phyloP scores from a whole-genome alignment of 2,329 filamentous ascomycete species.

The Tolypocladium amazonense region DNA sequence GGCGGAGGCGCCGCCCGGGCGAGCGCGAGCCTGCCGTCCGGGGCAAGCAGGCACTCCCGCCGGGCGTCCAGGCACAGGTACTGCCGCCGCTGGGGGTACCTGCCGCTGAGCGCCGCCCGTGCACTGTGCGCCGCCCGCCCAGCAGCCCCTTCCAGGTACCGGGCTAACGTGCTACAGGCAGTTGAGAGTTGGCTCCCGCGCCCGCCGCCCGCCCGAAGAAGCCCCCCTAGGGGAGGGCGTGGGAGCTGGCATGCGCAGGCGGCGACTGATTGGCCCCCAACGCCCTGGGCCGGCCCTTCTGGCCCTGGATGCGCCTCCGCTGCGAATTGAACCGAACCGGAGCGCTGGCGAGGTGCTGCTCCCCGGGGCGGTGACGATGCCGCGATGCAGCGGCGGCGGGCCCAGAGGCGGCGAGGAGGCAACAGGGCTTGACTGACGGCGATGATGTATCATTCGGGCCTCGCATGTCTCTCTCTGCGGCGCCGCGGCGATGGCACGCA shows the following conservation, averaged over 20 bases:
- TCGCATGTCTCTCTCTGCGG: not conserved
- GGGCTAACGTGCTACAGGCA: not conserved
- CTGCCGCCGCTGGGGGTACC: not conserved
- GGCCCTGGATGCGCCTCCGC: not conserved
- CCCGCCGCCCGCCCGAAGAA: not conserved
- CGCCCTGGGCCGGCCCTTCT: not conserved
- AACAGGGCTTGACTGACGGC: not conserved
- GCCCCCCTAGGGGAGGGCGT: no score
- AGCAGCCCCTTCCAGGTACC: not conserved
- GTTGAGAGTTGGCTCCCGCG: not conserved
- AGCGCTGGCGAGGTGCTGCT: not conserved
- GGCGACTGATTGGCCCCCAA: not conserved
- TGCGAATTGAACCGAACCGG: not conserved
- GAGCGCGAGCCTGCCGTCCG: not conserved
- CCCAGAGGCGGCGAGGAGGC: not conserved
- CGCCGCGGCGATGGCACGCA: not conserved
- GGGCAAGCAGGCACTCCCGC: not conserved
- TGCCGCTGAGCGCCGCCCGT: not conserved
- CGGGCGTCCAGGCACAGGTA: not conserved
- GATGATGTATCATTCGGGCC: not conserved
- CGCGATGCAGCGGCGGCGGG: not conserved
- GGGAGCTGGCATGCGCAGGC: not conserved
- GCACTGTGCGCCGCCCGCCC: not conserved
- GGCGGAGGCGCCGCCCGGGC: not conserved
- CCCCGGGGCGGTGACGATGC: not conserved